Percentiles rank a stretch among this genome's conserved stretches.
phyloP scores from a whole-genome alignment of 768 basidiomycete species.

The Trametes elegans region DNA sequence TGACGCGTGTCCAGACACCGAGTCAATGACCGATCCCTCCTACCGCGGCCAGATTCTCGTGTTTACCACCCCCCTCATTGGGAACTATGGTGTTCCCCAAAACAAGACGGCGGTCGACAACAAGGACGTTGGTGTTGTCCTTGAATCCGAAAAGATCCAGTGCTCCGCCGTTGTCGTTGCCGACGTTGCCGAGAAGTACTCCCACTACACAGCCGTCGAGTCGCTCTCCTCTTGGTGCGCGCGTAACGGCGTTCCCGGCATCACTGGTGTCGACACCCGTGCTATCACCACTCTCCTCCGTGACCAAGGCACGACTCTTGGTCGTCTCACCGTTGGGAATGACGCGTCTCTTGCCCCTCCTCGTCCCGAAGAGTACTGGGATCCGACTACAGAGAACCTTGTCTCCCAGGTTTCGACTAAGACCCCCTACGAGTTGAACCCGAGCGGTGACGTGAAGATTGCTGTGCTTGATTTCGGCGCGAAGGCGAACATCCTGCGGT shows the following conservation, averaged over 20 bases:
- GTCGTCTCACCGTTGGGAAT: constrained; percentile 79
- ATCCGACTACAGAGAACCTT: constrained; percentile 88
- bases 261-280: constrained; percentile 96
- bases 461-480: constrained; percentile 97
- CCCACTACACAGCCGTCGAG: constrained; percentile 93
- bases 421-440: constrained; percentile 80
- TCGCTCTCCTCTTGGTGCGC: constrained; percentile 92
- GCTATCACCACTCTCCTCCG: constrained; percentile 92
- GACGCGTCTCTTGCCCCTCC: constrained; percentile 66
- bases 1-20: constrained; percentile 70
- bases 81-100: constrained; percentile 93
- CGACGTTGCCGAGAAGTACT: constrained; percentile 92
- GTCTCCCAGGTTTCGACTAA: constrained; percentile 92
- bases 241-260: constrained; percentile 85
- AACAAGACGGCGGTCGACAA: constrained; percentile 73
- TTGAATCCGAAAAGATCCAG: constrained; percentile 88
- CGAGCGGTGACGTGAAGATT: constrained; percentile 83
- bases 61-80: constrained; percentile 97
- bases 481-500: constrained; percentile 95
- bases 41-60: constrained; percentile 98
- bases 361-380: constrained; percentile 76
- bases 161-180: constrained; percentile 92
- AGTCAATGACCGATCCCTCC: constrained; percentile 99
- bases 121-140: constrained; percentile 79
- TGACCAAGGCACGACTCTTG: constrained; percentile 96